Base-by-base conservation (phyloP, 1,284 basidiomycete genomes). In the Erythrobasidium hasegawianum region DNA sequence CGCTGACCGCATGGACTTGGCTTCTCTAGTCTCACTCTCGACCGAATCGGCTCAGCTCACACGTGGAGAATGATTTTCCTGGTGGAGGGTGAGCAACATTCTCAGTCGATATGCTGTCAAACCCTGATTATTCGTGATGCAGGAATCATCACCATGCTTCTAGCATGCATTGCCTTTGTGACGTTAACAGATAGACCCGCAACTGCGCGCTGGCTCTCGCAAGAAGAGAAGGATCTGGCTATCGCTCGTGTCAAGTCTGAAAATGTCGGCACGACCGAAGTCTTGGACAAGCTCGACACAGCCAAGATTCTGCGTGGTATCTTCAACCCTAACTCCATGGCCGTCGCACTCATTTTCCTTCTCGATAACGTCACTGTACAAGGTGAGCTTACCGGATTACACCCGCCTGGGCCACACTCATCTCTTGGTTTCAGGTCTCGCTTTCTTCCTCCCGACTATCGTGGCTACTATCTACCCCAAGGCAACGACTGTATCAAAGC, bases 401-500 rank as follows among this genome's bases (percentile, higher is more conserved):
- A 78, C 71, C 57, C 75, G 2, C 75, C 76, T 0, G 76, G 52
- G 9, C 24, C 29, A 14, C 5, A 16, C 24, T n/a, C 33, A 13
- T 41, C 53, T 55, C 33, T 2, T 9, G 50, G 18, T 18, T 18
- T 39, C 27, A 8, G 11, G 22, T 58, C 69, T 0, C 58, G 77
- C 2, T 14, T 59, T n/a, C 20, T 39, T 33, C 11, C 45, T 53
- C n/a, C 20, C 8, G 56, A 38, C 39, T 39, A 75, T 79, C 18
- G 75, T 79, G 14, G 38, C 64, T 0, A 75, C 73, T 1, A 75
- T 79, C 66, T 80, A 76, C 70, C 79, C 79, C 0, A 67, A 67
- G 9, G 59, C 70, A 26, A 71, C 73, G 0, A 73, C 75, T 10
- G 71, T 79, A 43, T 52, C 73, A 13, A 70, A 76, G 40, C 78